phyloP scores from a whole-genome alignment of 1,284 basidiomycete genomes.

The Porodaedalea pini region DNA sequence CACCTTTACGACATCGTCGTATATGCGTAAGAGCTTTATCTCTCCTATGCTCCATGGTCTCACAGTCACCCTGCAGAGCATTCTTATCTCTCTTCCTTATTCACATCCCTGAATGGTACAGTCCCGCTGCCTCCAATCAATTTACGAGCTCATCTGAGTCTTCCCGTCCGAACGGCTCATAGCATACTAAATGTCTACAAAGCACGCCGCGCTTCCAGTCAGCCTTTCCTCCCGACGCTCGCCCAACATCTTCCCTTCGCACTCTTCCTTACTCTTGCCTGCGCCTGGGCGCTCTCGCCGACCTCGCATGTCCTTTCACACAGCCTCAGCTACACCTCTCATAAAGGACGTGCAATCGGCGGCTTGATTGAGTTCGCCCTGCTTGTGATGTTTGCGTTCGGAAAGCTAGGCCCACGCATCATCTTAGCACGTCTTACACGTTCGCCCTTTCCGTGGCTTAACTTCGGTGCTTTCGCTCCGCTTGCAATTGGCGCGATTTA shows the following conservation, averaged over 20 bases:
- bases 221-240: slow-evolving; percentile 21
- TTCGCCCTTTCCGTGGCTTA: slow-evolving; percentile 24
- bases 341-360: slow-evolving; percentile 8
- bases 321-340: slow-evolving; percentile 1
- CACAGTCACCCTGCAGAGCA: slow-evolving; percentile 11
- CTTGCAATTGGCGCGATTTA: slow-evolving; percentile 21
- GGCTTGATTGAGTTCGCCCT: slow-evolving; percentile 23
- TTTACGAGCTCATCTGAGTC: neutral
- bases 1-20: slow-evolving; percentile 16
- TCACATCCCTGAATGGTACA: slow-evolving; percentile 26
- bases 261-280: slow-evolving; percentile 20
- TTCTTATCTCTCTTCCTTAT: slow-evolving; percentile 20
- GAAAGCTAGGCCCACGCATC: slow-evolving; percentile 25
- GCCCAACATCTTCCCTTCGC: slow-evolving; percentile 22
- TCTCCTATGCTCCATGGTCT: neutral
- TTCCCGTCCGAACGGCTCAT: neutral
- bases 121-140: neutral
- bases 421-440: slow-evolving; percentile 25
- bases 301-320: slow-evolving; percentile 19
- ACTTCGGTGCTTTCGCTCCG: slow-evolving; percentile 22
- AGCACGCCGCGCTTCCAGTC: slow-evolving; percentile 8
- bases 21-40: slow-evolving; percentile 5
- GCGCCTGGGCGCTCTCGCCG: slow-evolving; percentile 24
- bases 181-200: slow-evolving; percentile 25
- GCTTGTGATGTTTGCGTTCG: slow-evolving; percentile 26